Conservation (phyloP, 2,329 filamentous ascomycete genomes). For the Sporothrix dimorphospora region DNA sequence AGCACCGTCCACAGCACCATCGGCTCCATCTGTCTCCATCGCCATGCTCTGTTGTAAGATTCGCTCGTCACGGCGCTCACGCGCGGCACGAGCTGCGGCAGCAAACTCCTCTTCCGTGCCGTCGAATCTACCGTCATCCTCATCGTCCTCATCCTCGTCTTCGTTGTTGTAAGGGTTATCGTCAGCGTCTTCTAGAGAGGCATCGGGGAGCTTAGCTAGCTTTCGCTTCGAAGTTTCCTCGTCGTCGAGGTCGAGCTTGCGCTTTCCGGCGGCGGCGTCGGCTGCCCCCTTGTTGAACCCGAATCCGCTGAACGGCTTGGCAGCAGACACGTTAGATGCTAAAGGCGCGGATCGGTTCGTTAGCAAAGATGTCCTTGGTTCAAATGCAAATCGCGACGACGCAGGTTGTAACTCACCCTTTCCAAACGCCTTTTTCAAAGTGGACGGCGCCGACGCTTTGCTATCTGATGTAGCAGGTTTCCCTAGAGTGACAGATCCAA, state of each 20-base stretch:
- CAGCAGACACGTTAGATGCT: constrained; percentile 28
- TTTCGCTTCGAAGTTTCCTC: constrained; percentile 86
- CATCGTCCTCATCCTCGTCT: constrained; percentile 66
- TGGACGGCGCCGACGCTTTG: neutral
- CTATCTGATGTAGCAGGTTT: constrained; percentile 15
- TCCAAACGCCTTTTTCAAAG: constrained; percentile 1
- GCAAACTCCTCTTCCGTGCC: constrained; percentile 86
- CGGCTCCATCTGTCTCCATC: constrained; percentile 48
- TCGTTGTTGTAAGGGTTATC: constrained; percentile 63
- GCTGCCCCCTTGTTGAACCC: constrained; percentile 67
- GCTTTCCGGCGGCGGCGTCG: constrained; percentile 68
- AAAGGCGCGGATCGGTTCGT: neutral
- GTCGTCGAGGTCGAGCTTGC: constrained; percentile 82
- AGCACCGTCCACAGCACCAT: neutral
- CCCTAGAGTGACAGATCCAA: constrained; percentile 50
- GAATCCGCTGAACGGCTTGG: constrained; percentile 78
- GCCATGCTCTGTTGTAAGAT: constrained; percentile 54
- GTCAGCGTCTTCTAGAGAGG: constrained; percentile 66
- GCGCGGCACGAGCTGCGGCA: constrained; percentile 80
- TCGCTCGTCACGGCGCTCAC: constrained; percentile 78
- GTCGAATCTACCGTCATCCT: constrained; percentile 75
- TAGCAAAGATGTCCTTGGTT: constrained; percentile 35
- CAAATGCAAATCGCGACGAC: too few relatives aligned
- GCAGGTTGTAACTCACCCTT: constrained; percentile 24
- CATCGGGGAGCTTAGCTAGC: constrained; percentile 84